A percentile compares a stretch with the other conserved stretches of the same genome.
Evolutionary conservation across 257 asterid genomes (phyloP).

Genomic region (Solanum chmielewskii): DNA sequence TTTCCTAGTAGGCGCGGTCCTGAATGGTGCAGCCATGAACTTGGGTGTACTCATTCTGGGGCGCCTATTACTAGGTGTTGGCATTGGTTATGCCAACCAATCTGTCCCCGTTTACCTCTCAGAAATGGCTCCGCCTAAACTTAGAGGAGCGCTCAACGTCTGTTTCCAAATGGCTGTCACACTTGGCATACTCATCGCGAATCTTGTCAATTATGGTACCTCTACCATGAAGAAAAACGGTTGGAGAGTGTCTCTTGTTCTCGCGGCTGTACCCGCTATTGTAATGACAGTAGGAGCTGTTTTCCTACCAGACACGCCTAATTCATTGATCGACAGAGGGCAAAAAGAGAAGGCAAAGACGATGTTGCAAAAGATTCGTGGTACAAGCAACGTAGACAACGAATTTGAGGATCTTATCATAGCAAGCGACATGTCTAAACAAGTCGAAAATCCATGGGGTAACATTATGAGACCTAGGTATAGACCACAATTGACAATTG

Average conservation of each 20-base stretch:
- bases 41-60: slow-evolving; percentile 67
- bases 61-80: slow-evolving; percentile 68
- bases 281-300: slow-evolving; percentile 56
- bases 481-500: slow-evolving; percentile 71
- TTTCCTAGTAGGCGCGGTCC: slow-evolving; percentile 59
- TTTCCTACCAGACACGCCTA: slow-evolving; percentile 78
- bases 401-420: slow-evolving; percentile 61
- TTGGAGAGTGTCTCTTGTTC: slow-evolving; percentile 73
- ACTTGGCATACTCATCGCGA: slow-evolving; percentile 48
- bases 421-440: slow-evolving; percentile 52
- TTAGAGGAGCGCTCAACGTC: slow-evolving; percentile 58
- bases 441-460: slow-evolving; percentile 56
- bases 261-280: slow-evolving; percentile 70
- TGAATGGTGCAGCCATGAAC: slow-evolving; percentile 54
- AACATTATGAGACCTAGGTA: slow-evolving; percentile 46
- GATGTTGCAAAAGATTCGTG: slow-evolving; percentile 42
- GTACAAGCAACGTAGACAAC: slow-evolving; percentile 40
- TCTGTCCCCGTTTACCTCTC: slow-evolving; percentile 49
- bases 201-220: slow-evolving; percentile 34
- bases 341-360: slow-evolving; percentile 30
- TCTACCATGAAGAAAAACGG: slow-evolving; percentile 47
- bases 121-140: slow-evolving; percentile 58
- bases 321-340: slow-evolving; percentile 77
- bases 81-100: slow-evolving; percentile 85
- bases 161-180: slow-evolving; percentile 51